phyloP scores from a whole-genome alignment of 1,284 basidiomycete genomes.

The Singerocomus inundabilis region DNA sequence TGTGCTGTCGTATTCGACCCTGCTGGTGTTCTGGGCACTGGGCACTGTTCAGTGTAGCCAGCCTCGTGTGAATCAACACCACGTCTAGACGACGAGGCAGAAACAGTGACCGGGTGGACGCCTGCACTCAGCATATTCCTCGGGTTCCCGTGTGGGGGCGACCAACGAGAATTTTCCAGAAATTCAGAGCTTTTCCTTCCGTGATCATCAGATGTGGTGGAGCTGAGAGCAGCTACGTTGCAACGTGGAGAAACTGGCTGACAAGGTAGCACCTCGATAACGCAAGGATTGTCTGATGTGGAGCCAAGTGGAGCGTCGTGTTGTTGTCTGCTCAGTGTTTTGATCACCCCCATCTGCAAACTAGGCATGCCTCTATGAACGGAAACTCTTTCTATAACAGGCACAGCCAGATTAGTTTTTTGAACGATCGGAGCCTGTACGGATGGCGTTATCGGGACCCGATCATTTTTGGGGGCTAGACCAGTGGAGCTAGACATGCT shows the following conservation, averaged over 20 bases:
- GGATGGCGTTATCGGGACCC: not conserved
- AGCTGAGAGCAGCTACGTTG: not conserved
- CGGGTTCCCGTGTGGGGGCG: not conserved
- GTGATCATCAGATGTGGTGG: conserved; percentile 16
- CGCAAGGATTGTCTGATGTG: not conserved
- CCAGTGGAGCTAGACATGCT: conserved; percentile 12
- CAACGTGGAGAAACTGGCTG: not conserved
- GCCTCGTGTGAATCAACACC: conserved; percentile 1
- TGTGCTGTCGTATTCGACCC: conserved; percentile 8
- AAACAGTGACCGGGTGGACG: not conserved
- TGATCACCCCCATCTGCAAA: not conserved
- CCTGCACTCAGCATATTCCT: not conserved
- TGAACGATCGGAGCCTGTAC: not conserved
- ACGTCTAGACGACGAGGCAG: conserved; percentile 2
- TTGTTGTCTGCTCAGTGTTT: not conserved
- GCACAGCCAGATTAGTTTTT: conserved; percentile 3
- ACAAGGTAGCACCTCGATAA: not conserved
- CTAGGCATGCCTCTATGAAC: not conserved
- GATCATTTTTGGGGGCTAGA: conserved; percentile 1
- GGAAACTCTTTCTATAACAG: not conserved
- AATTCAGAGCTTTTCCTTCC: not conserved
- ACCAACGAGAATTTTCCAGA: not conserved
- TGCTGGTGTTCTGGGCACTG: conserved; percentile 7
- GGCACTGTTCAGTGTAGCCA: not conserved
- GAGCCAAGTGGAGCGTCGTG: not conserved